Base-by-base conservation (phyloP, 805 yeast genomes). In the Starmerella floricola region DNA sequence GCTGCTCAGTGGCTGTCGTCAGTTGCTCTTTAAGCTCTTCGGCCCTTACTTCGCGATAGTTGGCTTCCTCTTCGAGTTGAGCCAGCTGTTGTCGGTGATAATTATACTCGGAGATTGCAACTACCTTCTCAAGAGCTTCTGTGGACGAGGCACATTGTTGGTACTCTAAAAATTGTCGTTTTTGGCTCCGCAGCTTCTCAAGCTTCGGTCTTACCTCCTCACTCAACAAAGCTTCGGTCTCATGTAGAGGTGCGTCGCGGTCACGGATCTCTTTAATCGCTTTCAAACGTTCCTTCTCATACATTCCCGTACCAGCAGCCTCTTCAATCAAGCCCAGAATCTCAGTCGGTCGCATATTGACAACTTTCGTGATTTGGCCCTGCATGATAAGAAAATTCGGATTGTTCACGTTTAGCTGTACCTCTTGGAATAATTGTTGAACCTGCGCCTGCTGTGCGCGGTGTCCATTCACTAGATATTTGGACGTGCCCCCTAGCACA, bases 331-430 rank as follows among this genome's bases (percentile, higher is more conserved):
- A 69, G 4, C 95, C 78, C 49, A 91, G 63, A 32, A 88, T 82
- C 60, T 91, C 97, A 1, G 75, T 66, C 1, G 98, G 94, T 54
- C 83, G 85, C 97, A 91, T 91, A 60, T 91, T 91, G 55, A 91
- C 70, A 50, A 91, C 96, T 60, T 91, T 88, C 27, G 98, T 93
- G 63, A 93, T 91, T 59, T 86, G 84, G 46, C 99, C 99, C 63
- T 91, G 99, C 98, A 93, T 91, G 56, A 91, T 91, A 53, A 91
- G 70, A 62, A 91, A 91, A 60, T 91, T 91, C 26, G 99, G 98
- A 58, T 88, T 91, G 61, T 91, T 91, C 60, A 91, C 88, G 58
- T 91, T 91, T 48, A 91, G 71, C 62, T 91, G 98, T 18, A 93
- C 95, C 15, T 93, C 79, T 60, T 88, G 97, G 60, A 93, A 87